Conservation (phyloP, 805 yeast species). For the Hanseniaspora occidentalis region DNA sequence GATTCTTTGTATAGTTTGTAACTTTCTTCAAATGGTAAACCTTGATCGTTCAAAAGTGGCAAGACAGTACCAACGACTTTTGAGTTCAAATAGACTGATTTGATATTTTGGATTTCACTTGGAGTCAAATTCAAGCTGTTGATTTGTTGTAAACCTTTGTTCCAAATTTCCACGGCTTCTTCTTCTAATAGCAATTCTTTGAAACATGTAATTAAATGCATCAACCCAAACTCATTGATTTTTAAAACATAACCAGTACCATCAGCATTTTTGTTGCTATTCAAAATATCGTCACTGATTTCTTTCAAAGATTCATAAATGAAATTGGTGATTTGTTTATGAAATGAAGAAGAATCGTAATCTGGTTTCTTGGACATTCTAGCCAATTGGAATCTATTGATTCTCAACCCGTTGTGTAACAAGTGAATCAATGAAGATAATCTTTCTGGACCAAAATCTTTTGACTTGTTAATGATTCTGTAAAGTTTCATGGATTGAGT, state of each 20-base stretch:
- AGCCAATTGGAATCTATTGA: conserved; percentile 34
- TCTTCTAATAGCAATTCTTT: conserved; percentile 47
- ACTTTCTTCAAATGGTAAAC: conserved; percentile 51
- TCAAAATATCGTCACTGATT: conserved; percentile 37
- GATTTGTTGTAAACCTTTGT: conserved; percentile 38
- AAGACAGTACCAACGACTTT: conserved; percentile 56
- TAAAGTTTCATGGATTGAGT: conserved; percentile 39
- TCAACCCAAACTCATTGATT: conserved; percentile 41
- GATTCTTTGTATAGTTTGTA: conserved; percentile 40
- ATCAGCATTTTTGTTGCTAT: conserved; percentile 24
- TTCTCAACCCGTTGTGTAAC: conserved; percentile 42
- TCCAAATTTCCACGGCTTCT: conserved; percentile 65
- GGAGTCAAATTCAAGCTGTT: conserved; percentile 15
- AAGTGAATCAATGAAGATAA: conserved; percentile 38
- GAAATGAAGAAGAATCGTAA: conserved; percentile 45
- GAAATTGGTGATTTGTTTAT: conserved; percentile 38
- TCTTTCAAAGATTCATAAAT: conserved; percentile 39
- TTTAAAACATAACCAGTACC: conserved; percentile 14
- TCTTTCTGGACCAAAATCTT: conserved; percentile 34
- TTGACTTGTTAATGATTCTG: conserved; percentile 32
- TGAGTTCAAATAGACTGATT: conserved; percentile 41
- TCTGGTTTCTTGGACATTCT: conserved; percentile 47
- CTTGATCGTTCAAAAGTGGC: conserved; percentile 51
- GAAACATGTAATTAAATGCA: conserved; percentile 44
- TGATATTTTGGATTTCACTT: conserved; percentile 2